Evolutionary conservation across 148 eudicot genomes (phyloP).

Genomic region (Talinum fruticosum): DNA sequence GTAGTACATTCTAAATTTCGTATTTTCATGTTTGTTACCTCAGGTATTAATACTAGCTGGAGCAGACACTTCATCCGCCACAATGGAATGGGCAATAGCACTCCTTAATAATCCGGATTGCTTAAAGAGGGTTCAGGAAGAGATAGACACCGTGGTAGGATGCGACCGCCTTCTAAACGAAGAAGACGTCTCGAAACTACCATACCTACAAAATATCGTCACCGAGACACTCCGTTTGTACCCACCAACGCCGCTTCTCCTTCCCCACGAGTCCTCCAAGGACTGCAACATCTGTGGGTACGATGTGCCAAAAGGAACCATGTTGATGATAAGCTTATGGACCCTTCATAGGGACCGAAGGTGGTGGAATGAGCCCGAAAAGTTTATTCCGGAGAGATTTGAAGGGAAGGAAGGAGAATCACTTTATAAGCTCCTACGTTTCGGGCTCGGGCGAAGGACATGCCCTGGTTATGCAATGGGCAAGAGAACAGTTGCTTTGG

Average conservation of each 20-base stretch:
- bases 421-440: slow-evolving; percentile 25
- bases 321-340: slow-evolving; percentile 40
- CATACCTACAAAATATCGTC: slow-evolving; percentile 32
- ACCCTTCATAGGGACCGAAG: slow-evolving; percentile 37
- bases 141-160: slow-evolving; percentile 33
- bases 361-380: slow-evolving; percentile 32
- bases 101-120: slow-evolving; percentile 36
- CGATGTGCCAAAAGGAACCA: slow-evolving; percentile 35
- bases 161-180: slow-evolving; percentile 32
- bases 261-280: slow-evolving; percentile 35
- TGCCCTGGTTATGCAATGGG: slow-evolving; percentile 40
- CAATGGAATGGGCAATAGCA: slow-evolving; percentile 47
- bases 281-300: slow-evolving; percentile 34
- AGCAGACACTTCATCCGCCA: slow-evolving; percentile 29
- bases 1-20: not conserved
- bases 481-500: slow-evolving; percentile 28
- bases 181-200: slow-evolving; percentile 28
- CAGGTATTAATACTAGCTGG: slow-evolving; percentile 37
- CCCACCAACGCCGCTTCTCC: slow-evolving; percentile 33
- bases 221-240: slow-evolving; percentile 37
- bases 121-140: slow-evolving; percentile 30
- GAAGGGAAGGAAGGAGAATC: slow-evolving; percentile 25
- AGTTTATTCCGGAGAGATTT: slow-evolving; percentile 36
- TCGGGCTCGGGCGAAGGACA: slow-evolving; percentile 37
- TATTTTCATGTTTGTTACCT: not conserved